phyloP scores from a whole-genome alignment of 139 green algal genomes.

The Ostreobium quekettii region DNA sequence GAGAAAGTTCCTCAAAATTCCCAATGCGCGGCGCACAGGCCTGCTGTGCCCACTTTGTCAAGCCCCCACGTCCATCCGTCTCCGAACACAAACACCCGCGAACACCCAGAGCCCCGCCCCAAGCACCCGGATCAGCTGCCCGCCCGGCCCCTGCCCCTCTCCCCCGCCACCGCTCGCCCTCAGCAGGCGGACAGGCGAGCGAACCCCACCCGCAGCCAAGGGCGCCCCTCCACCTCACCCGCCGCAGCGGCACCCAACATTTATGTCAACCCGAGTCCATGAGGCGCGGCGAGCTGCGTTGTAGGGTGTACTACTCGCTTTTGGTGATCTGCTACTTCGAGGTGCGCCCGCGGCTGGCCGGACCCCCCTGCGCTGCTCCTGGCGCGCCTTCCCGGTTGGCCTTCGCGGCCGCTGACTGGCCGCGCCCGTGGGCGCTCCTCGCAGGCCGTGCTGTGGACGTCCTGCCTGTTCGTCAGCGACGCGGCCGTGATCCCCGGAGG shows the following conservation, averaged over 20 bases:
- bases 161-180: too few species aligned
- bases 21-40: too few species aligned
- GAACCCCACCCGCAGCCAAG: neutral
- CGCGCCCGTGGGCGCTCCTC: neutral
- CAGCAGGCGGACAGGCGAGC: too few species aligned
- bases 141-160: too few species aligned
- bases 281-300: slow-evolving; percentile 11
- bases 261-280: neutral
- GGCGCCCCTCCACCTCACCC: neutral
- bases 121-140: too few species aligned
- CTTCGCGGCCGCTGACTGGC: neutral
- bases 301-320: slow-evolving; percentile 39
- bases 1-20: too few species aligned
- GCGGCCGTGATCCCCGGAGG: slow-evolving; percentile 19
- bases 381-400: neutral
- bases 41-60: too few species aligned
- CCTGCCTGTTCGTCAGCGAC: slow-evolving; percentile 39
- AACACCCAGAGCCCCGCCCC: too few species aligned
- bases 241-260: neutral
- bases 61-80: too few species aligned
- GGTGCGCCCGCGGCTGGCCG: slow-evolving; percentile 19
- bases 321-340: slow-evolving; percentile 37
- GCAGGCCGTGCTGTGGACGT: slow-evolving; percentile 57
- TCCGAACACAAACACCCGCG: too few species aligned
- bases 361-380: neutral